A percentile compares a stretch with the other conserved stretches of the same genome.
Conservation (phyloP, 306 rosid species). For the Quercus variabilis region DNA sequence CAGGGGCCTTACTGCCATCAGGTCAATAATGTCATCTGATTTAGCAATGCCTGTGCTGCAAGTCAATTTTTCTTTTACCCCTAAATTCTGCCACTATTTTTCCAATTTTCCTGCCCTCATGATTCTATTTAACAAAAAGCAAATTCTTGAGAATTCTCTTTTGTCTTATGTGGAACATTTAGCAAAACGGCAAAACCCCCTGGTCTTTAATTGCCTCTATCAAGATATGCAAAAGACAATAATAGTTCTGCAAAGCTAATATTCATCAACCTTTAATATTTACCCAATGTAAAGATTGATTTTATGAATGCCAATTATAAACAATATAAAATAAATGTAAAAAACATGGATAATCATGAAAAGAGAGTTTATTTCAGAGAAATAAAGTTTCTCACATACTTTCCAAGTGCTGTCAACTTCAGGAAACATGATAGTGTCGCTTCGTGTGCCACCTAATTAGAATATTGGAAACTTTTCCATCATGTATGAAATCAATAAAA, state of each 20-base stretch:
- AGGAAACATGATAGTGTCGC: constrained; percentile 75
- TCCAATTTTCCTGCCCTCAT: neutral
- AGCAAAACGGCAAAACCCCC: neutral
- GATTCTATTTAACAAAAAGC: neutral
- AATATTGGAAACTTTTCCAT: constrained; percentile 1
- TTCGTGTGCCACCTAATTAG: constrained; percentile 57
- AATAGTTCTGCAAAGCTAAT: neutral
- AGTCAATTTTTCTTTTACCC: neutral
- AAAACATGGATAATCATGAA: constrained; percentile 9
- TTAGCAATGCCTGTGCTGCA: neutral
- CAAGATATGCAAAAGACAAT: neutral
- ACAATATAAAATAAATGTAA: constrained; percentile 5
- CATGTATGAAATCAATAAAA: neutral
- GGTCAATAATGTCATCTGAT: neutral
- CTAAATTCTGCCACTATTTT: neutral
- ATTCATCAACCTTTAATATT: neutral
- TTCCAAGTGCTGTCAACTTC: constrained; percentile 92
- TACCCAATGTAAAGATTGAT: no score
- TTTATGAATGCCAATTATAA: neutral
- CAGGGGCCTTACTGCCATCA: neutral
- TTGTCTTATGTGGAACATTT: neutral
- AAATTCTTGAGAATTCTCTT: neutral
- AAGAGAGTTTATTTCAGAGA: neutral
- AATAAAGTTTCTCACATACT: constrained; percentile 38
- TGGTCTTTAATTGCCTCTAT: neutral